Evolutionary conservation across 1,284 basidiomycete genomes (phyloP), one percentile per base, ranked within the genome.

Genomic region (Ustilago crameri): DNA sequence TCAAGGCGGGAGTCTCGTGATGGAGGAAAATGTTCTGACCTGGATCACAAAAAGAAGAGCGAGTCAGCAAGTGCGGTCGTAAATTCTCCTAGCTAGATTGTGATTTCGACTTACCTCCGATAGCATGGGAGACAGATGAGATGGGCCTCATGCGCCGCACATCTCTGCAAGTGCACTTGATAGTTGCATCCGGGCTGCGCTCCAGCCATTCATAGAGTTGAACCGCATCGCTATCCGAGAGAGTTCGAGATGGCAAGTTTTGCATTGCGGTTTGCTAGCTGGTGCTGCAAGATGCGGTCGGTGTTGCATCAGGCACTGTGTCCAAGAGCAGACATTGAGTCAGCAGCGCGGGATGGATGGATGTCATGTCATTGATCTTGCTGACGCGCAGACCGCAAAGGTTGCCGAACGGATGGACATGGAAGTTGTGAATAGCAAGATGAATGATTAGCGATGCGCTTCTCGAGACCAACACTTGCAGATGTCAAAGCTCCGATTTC

Each of bases 121-220:
- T 34, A n/a, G 61, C 57, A 15, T 52, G 34, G 10, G 67, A 70
- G 9, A 70, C 37, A 18, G 49, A 42, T 15, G 56, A 26, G 24
- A 65, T 18, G 2, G 47, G 27, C 20, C 49, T 52, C 22, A 70
- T 50, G 3, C 53, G 41, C 15, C 45, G 38, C 22, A 65, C 57
- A 5, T 70, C 52, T 12, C 50, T 51, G 18, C 61, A 65, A 10
- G 67, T 64, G 56, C 67, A 70, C 34, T 50, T 65, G 50, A 63
- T 52, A 8, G 61, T 56, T 12, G 67, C 67, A 15, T 40, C 12
- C 2, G 51, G 49, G 24, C 34, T 50, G 0, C 27, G 41, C 27
- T 64, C 61, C 18, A 56, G 49, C 61, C 67, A 64, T 34, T 64
- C 56, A 53, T 65, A 70, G 20, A 65, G 50, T n/a, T 44, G 35